These are phyloP conservation scores for Debaryomycetaceae sp. DNA, from an alignment of 1,139 yeast species.

Conservation along the genomic window DNA sequence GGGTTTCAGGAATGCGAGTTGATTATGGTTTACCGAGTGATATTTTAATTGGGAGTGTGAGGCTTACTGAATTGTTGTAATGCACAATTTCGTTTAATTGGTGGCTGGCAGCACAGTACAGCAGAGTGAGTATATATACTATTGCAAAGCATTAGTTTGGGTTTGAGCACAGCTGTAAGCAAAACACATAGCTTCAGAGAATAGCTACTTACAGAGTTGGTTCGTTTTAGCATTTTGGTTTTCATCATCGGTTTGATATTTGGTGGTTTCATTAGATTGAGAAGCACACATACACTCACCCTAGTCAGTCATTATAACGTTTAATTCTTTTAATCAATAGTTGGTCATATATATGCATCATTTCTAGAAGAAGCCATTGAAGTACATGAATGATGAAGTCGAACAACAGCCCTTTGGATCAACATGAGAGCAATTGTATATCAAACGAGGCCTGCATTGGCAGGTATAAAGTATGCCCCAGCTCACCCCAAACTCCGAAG, in stretches of 20 bases:
- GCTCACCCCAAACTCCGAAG: conserved; percentile 3
- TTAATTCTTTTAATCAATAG: conserved; percentile 8
- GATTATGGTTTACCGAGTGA: too few relatives aligned
- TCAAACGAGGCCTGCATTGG: not conserved
- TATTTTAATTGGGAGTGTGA: not conserved
- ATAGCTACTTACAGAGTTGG: not conserved
- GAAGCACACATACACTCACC: conserved; percentile 19
- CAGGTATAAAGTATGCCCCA: not conserved
- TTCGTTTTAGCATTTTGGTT: not conserved
- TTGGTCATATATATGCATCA: conserved; percentile 5
- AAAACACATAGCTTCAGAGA: not conserved
- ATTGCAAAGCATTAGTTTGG: not conserved
- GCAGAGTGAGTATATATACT: not conserved
- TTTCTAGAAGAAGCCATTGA: not conserved
- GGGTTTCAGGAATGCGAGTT: too few relatives aligned
- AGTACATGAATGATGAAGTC: not conserved
- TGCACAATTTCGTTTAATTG: not conserved
- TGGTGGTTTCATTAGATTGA: conserved; percentile 9
- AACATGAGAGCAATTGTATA: not conserved
- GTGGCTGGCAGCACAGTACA: not conserved
- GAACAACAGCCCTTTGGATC: not conserved
- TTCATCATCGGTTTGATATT: not conserved
- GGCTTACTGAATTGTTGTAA: not conserved
- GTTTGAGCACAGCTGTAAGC: not conserved
- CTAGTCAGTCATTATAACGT: conserved; percentile 23